Base-by-base conservation (phyloP, 805 yeast species). In the Candida berthetii region DNA sequence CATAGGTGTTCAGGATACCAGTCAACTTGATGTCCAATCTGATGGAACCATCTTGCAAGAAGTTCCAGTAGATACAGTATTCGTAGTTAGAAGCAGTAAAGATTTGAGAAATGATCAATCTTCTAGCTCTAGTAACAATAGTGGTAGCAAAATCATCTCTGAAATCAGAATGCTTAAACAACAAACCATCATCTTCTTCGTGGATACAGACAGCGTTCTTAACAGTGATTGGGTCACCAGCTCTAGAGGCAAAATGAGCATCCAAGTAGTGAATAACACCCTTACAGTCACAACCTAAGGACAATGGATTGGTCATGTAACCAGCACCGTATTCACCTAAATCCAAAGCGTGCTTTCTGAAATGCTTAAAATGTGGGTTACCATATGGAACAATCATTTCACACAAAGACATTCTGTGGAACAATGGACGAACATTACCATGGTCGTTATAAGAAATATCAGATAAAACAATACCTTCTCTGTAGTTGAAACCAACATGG, bases 331-430 rank as follows among this genome's bases (percentile, higher is more conserved):
- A 84, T 62, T 85, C 93, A 61, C 93, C 93, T 50, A 85, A 78
- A 65, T 85, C 93, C 64, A 85, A 77, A 35, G 93, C 93, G 55
- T 85, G 93, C 64, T 85, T 85, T 66, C 93, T 74, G 58, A 84
- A 89, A 60, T 84, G 91, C 42, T 89, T 90, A 66, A 72, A 79
- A 49, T 77, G 82, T 44, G 93, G 93, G 47, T 71, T 70, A 42
- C 93, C 93, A 56, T 85, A 85, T 19, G 93, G 93, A 45, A 85
- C 93, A 65, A 85, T 80, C 91, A 85, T 84, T 67, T 84, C 93
- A 31, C 84, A 70, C 45, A 84, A 66, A 3, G 91, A 84, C 54
- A 84, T 71, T 63, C 93, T 72, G 69, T 85, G 88, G 75, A 85
- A 84, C 41, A 85, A 62, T 33, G 90, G 83, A 62, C 89, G 71